Conservation (phyloP, 805 yeast genomes). For the Saccharomycopsis olivae region DNA sequence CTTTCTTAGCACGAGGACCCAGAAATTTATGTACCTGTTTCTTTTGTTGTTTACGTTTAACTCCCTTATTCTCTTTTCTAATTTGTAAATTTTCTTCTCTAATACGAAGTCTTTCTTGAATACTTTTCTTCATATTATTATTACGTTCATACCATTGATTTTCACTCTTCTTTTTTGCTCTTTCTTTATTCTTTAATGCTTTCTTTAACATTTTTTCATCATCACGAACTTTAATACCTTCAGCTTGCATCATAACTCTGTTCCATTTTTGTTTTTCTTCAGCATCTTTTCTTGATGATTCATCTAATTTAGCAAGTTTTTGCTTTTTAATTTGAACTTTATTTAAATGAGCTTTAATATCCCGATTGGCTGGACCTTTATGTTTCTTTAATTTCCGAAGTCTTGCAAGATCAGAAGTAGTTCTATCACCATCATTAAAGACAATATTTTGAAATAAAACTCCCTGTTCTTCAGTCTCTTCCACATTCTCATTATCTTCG, state of each 20-base stretch:
- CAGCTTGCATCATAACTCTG: slow-evolving; percentile 72
- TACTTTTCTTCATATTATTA: slow-evolving; percentile 64
- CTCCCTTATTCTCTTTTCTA: slow-evolving; percentile 77
- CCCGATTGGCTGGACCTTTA: slow-evolving; percentile 82
- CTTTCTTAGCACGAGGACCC: slow-evolving; percentile 16
- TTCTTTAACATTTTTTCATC: slow-evolving; percentile 82
- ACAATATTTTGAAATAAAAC: slow-evolving; percentile 74
- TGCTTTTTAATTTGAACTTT: slow-evolving; percentile 65
- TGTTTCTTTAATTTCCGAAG: slow-evolving; percentile 48
- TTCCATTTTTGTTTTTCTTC: slow-evolving; percentile 79
- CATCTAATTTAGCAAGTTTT: slow-evolving; percentile 46
- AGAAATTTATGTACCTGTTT: slow-evolving; percentile 51
- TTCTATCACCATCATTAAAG: slow-evolving; percentile 71
- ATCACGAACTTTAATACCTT: slow-evolving; percentile 81
- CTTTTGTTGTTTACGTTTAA: slow-evolving; percentile 62
- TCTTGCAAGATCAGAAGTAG: slow-evolving; percentile 59
- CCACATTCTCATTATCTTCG: slow-evolving; percentile 19
- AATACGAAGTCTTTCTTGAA: slow-evolving; percentile 68
- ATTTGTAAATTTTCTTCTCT: slow-evolving; percentile 85
- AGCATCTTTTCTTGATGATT: slow-evolving; percentile 47
- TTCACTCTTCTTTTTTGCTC: slow-evolving; percentile 76
- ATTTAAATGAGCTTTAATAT: slow-evolving; percentile 70
- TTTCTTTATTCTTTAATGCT: slow-evolving; percentile 75
- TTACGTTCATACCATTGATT: slow-evolving; percentile 89
- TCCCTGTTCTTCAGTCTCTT: slow-evolving; percentile 24